Evolutionary conservation across 78 protist genomes (phyloP).

Genomic region (Tieghemostelium lacteum): DNA sequence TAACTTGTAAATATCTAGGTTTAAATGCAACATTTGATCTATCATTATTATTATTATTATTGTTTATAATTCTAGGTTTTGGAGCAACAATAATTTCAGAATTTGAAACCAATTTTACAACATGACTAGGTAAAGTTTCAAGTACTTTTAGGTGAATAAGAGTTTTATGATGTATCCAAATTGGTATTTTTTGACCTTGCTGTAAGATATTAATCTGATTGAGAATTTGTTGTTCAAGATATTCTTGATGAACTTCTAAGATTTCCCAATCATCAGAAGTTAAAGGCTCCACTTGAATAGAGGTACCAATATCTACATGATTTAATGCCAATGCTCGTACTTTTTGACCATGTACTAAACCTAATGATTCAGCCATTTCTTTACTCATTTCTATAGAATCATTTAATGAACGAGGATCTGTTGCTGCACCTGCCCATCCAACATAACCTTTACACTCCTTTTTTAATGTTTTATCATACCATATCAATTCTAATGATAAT

Average conservation of each 20-base stretch:
- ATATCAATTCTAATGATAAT: constrained; percentile 46
- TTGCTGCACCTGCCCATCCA: constrained; percentile 77
- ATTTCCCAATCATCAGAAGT: constrained; percentile 84
- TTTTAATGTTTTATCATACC: constrained; percentile 50
- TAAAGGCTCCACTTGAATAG: constrained; percentile 73
- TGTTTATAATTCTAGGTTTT: constrained; percentile 48
- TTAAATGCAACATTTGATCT: not conserved
- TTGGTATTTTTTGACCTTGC: constrained; percentile 64
- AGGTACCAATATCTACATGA: not conserved
- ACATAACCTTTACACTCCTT: constrained; percentile 51
- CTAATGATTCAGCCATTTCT: constrained; percentile 23
- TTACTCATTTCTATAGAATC: constrained; percentile 74
- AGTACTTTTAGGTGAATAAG: constrained; percentile 22
- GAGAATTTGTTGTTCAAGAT: constrained; percentile 64
- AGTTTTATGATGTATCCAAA: constrained; percentile 76
- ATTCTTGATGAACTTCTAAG: constrained; percentile 55
- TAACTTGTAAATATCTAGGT: constrained; percentile 21
- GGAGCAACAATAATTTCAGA: constrained; percentile 71
- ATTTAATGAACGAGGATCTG: not conserved
- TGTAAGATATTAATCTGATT: constrained; percentile 66
- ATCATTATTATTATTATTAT: not conserved
- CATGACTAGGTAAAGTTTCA: constrained; percentile 25
- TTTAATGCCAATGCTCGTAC: not conserved
- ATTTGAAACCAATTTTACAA: constrained; percentile 20
- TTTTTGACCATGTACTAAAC: constrained; percentile 6